A percentile compares a stretch with the other conserved stretches of the same genome.
phyloP scores from a whole-genome alignment of 2,329 filamentous ascomycete genomes.

The Apiospora arundinis region DNA sequence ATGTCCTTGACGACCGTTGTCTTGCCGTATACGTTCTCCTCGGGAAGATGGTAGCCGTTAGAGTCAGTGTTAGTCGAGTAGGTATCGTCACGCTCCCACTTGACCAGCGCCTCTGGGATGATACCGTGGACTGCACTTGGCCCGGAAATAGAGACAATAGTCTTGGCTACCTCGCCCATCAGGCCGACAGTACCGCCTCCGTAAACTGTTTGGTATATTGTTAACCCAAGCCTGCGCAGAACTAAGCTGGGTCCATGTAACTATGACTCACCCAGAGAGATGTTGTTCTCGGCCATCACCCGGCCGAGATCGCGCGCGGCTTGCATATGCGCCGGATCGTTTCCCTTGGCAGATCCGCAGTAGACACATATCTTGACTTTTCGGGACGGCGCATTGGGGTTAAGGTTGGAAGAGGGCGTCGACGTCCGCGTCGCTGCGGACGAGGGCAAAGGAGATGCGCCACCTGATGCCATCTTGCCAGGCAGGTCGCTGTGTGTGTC shows the following conservation, averaged over 20 bases:
- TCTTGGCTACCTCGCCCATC: constrained; percentile 93
- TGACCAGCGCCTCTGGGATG: constrained; percentile 85
- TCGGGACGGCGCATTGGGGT: constrained; percentile 35
- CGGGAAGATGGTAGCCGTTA: constrained; percentile 64
- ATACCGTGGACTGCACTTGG: constrained; percentile 88
- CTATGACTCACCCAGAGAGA: constrained; percentile 67
- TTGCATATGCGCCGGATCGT: constrained; percentile 75
- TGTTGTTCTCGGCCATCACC: constrained; percentile 76
- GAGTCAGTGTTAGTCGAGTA: constrained; percentile 52
- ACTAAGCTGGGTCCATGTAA: background rate
- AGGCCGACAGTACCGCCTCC: constrained; percentile 93
- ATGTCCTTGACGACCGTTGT: constrained; percentile 94
- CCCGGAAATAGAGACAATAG: constrained; percentile 82
- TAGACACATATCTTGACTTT: constrained; percentile 85
- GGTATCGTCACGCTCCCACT: constrained; percentile 73
- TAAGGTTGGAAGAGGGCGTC: constrained; percentile 38
- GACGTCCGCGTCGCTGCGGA: constrained; percentile 38
- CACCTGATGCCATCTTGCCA: constrained; percentile 48
- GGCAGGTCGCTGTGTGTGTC: background rate
- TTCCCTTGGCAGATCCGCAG: constrained; percentile 83
- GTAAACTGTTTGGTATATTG: constrained; percentile 66
- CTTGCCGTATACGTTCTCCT: constrained; percentile 72
- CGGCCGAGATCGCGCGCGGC: constrained; percentile 78
- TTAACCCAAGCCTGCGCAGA: background rate
- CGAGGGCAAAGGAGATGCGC: constrained; percentile 45